Evolutionary conservation across 2,329 filamentous ascomycete genomes (phyloP), one percentile per base, ranked within the genome.

Genomic region (Pseudocercospora cruenta): DNA sequence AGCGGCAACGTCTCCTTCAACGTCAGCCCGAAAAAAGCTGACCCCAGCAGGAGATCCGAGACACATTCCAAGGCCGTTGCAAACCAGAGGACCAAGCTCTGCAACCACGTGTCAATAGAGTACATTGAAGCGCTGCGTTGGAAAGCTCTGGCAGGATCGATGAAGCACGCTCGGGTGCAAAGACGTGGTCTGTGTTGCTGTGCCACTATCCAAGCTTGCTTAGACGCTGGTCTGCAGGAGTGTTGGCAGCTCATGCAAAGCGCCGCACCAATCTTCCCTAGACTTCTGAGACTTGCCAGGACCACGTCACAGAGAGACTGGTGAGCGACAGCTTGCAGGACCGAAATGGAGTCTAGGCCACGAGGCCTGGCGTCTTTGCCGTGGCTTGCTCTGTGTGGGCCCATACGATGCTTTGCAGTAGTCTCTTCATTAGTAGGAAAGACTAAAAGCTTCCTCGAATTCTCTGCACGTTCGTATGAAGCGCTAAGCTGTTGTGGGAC

Each of bases 381-480:
- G 66, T 66, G 60, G 57, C 59, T 65, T 58, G 51, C 47, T 49
- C 59, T 28, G 31, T 43, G 57, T 65, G 65, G 57, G 60, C 64
- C 57, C 61, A 64, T 53, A 69, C 66, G 68, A 70, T 70, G 64
- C 68, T 65, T 68, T 69, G 68, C 68, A 70, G 59, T 70, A 69
- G 68, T 60, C 43, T 21, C 14, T 16, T 31, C 22, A 21, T 61
- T 57, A 58, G 64, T 62, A 60, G 21, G 39, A 62, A 31, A 33
- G 54, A 53, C 45, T 51, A 45, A 47, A 64, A 68, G 53, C 66
- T 65, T 60, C 22, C 33, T 58, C 59, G 63, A 62, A 58, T 55
- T 65, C 45, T 62, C 61, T 64, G 64, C 64, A 60, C 39, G 53
- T 22, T 63, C 47, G 26, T 49, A 28, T 33, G 54, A 51, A 43